Percentiles rank a stretch among this genome's conserved stretches.
phyloP scores from a whole-genome alignment of 2,329 filamentous ascomycete genomes.

The Pseudocercospora vitis region DNA sequence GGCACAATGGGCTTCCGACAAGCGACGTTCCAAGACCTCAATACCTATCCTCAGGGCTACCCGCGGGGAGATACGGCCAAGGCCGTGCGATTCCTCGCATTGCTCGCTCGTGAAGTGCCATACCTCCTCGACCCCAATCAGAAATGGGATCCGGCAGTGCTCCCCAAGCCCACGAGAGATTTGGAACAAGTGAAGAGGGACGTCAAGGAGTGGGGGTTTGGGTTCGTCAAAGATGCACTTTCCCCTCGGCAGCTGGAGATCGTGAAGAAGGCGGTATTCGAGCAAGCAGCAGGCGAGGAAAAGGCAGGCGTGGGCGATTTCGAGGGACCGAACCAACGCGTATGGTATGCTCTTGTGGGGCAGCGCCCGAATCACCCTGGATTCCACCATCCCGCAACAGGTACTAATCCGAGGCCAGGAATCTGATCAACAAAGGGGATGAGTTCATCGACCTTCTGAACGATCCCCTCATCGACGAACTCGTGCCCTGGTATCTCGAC shows the following conservation, averaged over 20 bases:
- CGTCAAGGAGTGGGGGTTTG: slow-evolving; percentile 6
- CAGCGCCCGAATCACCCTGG: not conserved
- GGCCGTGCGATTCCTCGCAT: not conserved
- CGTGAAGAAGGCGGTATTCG: not conserved
- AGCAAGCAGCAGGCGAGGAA: slow-evolving; percentile 3
- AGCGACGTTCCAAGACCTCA: not conserved
- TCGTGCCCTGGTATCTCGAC: slow-evolving; percentile 1
- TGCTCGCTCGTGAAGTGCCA: slow-evolving; percentile 3
- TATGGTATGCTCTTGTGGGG: not conserved
- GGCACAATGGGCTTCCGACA: not conserved
- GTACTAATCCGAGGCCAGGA: not conserved
- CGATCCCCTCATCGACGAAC: not conserved
- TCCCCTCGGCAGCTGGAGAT: not conserved
- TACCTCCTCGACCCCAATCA: not conserved
- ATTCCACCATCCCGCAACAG: not conserved
- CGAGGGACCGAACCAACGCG: not conserved
- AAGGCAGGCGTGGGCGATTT: slow-evolving; percentile 1
- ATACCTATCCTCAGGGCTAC: not conserved
- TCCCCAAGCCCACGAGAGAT: slow-evolving; percentile 5
- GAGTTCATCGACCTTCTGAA: slow-evolving; percentile 5
- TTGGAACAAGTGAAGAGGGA: slow-evolving; percentile 6
- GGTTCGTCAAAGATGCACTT: not conserved
- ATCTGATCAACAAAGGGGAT: slow-evolving; percentile 6
- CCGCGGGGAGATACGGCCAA: not conserved
- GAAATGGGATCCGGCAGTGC: not conserved